phyloP scores from a whole-genome alignment of 2,329 filamentous ascomycete genomes.

The Trichoderma atroviride region DNA sequence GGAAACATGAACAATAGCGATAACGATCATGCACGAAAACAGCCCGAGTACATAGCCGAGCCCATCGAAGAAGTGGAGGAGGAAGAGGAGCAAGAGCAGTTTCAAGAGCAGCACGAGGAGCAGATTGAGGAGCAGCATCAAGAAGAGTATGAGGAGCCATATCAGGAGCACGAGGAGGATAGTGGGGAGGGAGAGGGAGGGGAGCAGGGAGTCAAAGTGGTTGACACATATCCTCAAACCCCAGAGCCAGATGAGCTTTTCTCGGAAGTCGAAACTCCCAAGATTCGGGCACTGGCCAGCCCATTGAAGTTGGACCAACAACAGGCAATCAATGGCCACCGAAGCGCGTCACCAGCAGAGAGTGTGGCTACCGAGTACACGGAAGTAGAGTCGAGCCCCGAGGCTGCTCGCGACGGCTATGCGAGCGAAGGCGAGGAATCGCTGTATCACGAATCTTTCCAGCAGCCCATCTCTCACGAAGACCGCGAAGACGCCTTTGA shows the following conservation, averaged over 20 bases:
- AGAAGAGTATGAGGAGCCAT: neutral
- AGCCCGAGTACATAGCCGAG: neutral
- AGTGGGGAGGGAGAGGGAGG: constrained; percentile 10
- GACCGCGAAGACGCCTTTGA: constrained; percentile 95
- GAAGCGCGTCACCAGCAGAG: constrained; percentile 21
- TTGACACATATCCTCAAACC: neutral
- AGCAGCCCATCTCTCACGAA: constrained; percentile 75
- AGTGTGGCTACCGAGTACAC: constrained; percentile 35
- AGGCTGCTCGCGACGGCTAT: constrained; percentile 43
- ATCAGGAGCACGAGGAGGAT: neutral
- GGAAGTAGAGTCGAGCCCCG: constrained; percentile 43
- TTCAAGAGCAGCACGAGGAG: neutral
- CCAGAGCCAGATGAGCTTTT: constrained; percentile 10
- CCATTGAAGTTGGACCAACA: neutral
- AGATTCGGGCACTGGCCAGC: neutral
- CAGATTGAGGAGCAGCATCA: neutral
- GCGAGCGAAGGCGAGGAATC: constrained; percentile 67
- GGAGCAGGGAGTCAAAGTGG: neutral
- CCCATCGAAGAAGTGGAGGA: constrained; percentile 3
- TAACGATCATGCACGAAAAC: constrained; percentile 3
- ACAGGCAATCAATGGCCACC: constrained; percentile 25
- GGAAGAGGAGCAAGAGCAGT: neutral
- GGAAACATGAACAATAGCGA: neutral
- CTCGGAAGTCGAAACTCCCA: constrained; percentile 10
- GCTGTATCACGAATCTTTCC: constrained; percentile 63